A percentile compares a stretch with the other conserved stretches of the same genome.
Evolutionary conservation across 2,329 filamentous ascomycete species (phyloP).

Genomic region (Ophiostoma himal-ulmi): DNA sequence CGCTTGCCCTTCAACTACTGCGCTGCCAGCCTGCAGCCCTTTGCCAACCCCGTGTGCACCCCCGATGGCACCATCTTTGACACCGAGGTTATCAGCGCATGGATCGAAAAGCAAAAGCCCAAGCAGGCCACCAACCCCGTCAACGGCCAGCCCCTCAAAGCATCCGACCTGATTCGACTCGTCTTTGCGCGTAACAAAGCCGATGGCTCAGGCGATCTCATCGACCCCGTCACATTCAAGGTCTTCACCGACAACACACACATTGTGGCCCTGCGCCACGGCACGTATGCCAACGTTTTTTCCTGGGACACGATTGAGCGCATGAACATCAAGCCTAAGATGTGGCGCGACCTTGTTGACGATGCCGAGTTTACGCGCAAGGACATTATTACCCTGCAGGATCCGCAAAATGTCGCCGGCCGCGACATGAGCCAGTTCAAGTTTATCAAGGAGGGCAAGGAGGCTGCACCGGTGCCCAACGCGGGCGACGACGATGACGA

Average conservation of each 20-base stretch:
- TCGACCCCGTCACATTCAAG: slow-evolving; percentile 96
- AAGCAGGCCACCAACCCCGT: slow-evolving; percentile 95
- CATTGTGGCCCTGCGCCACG: slow-evolving; percentile 77
- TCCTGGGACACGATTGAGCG: slow-evolving; percentile 92
- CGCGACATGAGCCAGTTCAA: slow-evolving; percentile 84
- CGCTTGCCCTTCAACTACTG: slow-evolving; percentile 97
- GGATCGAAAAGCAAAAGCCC: slow-evolving; percentile 83
- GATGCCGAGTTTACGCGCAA: slow-evolving; percentile 80
- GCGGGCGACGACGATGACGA: slow-evolving; percentile 34
- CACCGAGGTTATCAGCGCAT: slow-evolving; percentile 85
- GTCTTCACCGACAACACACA: slow-evolving; percentile 98
- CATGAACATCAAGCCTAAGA: slow-evolving; percentile 93
- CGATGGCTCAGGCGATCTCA: slow-evolving; percentile 67
- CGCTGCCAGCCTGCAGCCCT: slow-evolving; percentile 90
- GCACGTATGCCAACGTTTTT: slow-evolving; percentile 87
- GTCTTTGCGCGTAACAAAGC: slow-evolving; percentile 90
- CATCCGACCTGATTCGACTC: slow-evolving; percentile 80
- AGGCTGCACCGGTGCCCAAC: slow-evolving; percentile 43
- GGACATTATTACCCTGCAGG: slow-evolving; percentile 93
- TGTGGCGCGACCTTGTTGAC: slow-evolving; percentile 86
- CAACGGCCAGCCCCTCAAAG: slow-evolving; percentile 69
- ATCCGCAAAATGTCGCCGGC: slow-evolving; percentile 81
- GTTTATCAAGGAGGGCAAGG: slow-evolving; percentile 69
- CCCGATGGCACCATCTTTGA: slow-evolving; percentile 85
- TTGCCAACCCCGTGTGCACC: slow-evolving; percentile 91